Evolutionary conservation across 2,329 filamentous ascomycete species (phyloP), one percentile per base, ranked within the genome.

Genomic region (Trichoderma asperellum): DNA sequence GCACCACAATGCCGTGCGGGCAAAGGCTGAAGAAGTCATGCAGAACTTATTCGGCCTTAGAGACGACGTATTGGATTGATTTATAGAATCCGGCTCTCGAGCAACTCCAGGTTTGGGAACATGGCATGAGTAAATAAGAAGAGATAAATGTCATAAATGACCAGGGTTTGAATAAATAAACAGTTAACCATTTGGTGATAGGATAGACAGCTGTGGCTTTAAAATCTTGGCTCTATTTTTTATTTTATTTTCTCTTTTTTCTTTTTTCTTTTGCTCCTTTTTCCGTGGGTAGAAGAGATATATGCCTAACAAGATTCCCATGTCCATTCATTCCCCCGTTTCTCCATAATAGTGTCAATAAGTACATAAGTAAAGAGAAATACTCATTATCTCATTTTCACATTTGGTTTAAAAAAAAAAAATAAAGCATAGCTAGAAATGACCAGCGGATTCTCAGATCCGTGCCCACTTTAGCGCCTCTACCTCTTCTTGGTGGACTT

Each of bases 1-100:
- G 85, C 96, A 96, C 76, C 95, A 98, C 79, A 91, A 96, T 76
- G 95, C 92, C 0, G 78, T 97, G 55, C 85, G 92, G 70, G 85
- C 86, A 63, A 92, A 88, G 79, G 84, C 90, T 5, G 91, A 93
- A 34, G 92, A 96, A 73, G 88, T 97, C 21, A 82, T 97, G 75
- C 87, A 87, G 74, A 87, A 91, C 74, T 82, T 97, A 4, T 96
- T 96, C 77, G 87, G 85, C 63, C 79, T 97, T 77, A 87, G 93
- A 73, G 93, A 97, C 70, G 87, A 89, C 73, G 81, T 82, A 2
- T 83, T 89, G 43, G 87, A 90, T 74, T 90, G 76, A 74, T 49
- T 24, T n/a, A 1, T 40, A 24, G 21, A 18, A 7, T 16, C 2
- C 5, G 27, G 21, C 32, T 40, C 16, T 21, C 32, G 18, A 12